Evolutionary conservation across 2,329 filamentous ascomycete species (phyloP), one percentile per base, ranked within the genome.

Genomic region (Ophiostoma novo-ulmi): DNA sequence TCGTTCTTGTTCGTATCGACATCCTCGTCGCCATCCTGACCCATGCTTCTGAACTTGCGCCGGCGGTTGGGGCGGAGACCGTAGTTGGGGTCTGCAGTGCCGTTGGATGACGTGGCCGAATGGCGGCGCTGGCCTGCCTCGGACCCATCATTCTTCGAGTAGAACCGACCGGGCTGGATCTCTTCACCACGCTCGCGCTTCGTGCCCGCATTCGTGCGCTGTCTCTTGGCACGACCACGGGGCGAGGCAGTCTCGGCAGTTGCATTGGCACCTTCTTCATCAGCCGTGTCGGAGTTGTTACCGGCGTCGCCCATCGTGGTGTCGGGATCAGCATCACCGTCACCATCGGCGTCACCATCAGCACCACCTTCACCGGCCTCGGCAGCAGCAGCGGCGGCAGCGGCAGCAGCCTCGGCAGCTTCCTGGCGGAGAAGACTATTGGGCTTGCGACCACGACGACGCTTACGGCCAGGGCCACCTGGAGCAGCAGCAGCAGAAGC

Each of bases 1-100:
- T 22, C 67, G 7, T 31, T 39, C 14, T 61, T 63, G 22, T 26
- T 52, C 1, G 52, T 36, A 11, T 35, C 48, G 22, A 36, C 61
- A 10, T 74, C 72, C 11, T 61, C 67, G 48, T 78, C 77, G 0
- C 77, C 78, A 44, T 80, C 79, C 5, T 77, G 72, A 14, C 77
- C 78, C 20, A 81, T 80, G 17, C 78, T 79, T 13, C 67, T 48
- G 38, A 48, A 58, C 14, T 65, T 71, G 35, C 85, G 85, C 74
- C 84, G 84, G 10, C 84, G 81, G 76, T 86, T 87, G 38, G 85
- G 84, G 4, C 85, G 81, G 72, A 87, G 82, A 0, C 85, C 85
- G 74, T 85, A 85, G 5, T 79, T 81, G 0, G 85, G 86, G 69
- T 83, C 83, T 5, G 71, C 79, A 8, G 82, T 83, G 11, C 81